These are phyloP conservation scores for Phytophthora macrochlamydospora DNA, from an alignment of 352 stramenopile species.

Conservation along the genomic window DNA sequence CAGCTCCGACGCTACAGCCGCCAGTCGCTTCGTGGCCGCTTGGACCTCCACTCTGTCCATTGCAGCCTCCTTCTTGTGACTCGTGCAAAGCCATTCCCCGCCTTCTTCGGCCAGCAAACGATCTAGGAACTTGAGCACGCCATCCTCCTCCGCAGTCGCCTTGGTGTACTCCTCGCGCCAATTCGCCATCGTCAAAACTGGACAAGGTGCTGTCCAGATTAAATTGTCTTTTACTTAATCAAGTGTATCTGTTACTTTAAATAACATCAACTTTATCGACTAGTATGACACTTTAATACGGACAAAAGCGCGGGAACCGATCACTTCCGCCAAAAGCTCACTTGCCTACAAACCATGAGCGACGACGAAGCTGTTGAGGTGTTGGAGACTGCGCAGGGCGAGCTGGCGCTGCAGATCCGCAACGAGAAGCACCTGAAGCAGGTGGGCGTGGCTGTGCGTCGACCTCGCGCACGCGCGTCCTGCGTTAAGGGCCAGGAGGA, in stretches of 20 bases:
- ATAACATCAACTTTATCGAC: neutral
- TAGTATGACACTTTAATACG: slow-evolving; percentile 13
- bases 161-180: slow-evolving; percentile 30
- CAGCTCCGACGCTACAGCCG: slow-evolving; percentile 23
- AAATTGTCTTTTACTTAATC: slow-evolving; percentile 6
- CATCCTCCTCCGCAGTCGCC: slow-evolving; percentile 20
- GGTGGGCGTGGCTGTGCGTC: slow-evolving; percentile 76
- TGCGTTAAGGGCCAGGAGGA: slow-evolving; percentile 71
- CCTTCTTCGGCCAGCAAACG: slow-evolving; percentile 31
- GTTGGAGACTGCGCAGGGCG: slow-evolving; percentile 39
- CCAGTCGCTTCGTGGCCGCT: slow-evolving; percentile 23
- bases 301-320: slow-evolving; percentile 35
- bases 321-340: neutral
- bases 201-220: slow-evolving; percentile 13
- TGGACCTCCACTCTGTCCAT: slow-evolving; percentile 21
- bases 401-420: slow-evolving; percentile 83
- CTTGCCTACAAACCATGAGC: slow-evolving; percentile 27
- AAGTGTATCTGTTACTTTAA: no score
- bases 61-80: slow-evolving; percentile 12
- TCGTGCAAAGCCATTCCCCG: slow-evolving; percentile 26
- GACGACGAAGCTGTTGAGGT: slow-evolving; percentile 37
- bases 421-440: slow-evolving; percentile 86
- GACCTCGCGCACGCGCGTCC: slow-evolving; percentile 68
- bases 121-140: slow-evolving; percentile 34
- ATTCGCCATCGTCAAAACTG: slow-evolving; percentile 10